Percentiles rank a stretch among this genome's conserved stretches.
Evolutionary conservation across 176 grass and related monocot genomes (phyloP).

Genomic region (Themeda triandra): DNA sequence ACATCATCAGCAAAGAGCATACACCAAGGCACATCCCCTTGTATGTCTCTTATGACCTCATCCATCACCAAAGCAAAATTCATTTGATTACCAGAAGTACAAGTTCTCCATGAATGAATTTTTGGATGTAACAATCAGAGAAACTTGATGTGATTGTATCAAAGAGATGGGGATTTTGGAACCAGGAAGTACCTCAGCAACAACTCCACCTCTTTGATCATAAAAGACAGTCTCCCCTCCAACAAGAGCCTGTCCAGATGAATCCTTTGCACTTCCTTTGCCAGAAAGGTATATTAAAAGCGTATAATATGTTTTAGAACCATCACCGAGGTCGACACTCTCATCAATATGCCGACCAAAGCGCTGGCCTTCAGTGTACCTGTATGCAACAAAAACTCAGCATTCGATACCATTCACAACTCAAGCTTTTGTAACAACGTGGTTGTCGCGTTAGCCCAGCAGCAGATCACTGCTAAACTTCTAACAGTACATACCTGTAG

Average conservation of each 20-base stretch:
- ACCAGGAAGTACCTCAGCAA: conserved; percentile 70
- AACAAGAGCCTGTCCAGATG: conserved; percentile 50
- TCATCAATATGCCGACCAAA: conserved; percentile 95
- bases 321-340: conserved; percentile 60
- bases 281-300: conserved; percentile 81
- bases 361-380: conserved; percentile 83
- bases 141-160: background rate
- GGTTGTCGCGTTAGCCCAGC: background rate
- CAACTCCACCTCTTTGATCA: conserved; percentile 66
- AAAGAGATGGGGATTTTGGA: background rate
- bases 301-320: conserved; percentile 67
- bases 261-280: conserved; percentile 53
- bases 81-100: background rate
- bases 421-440: background rate
- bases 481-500: conserved; percentile 56
- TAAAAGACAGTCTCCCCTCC: conserved; percentile 97
- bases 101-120: background rate
- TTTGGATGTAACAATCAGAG: background rate
- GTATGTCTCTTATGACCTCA: too few species aligned
- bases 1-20: too few species aligned
- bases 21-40: too few species aligned
- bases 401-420: background rate
- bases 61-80: background rate
- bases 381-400: conserved; percentile 22
- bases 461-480: background rate